Base-by-base conservation (phyloP, 1,284 basidiomycete species). In the Papiliotrema terrestris region DNA sequence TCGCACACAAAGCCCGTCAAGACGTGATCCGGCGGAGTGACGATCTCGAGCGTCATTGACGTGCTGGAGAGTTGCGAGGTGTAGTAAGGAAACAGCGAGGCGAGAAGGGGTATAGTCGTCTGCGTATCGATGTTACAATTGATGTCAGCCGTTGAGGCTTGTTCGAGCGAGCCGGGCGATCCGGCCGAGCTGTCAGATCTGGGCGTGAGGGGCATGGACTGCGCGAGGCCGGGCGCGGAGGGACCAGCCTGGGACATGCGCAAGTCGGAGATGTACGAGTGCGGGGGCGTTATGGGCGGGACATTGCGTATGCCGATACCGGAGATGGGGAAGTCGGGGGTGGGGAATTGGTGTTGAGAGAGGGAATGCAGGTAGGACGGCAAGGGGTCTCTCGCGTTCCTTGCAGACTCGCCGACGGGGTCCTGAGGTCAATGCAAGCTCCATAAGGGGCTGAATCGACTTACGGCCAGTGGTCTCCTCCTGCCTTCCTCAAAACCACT, bases 401-500 rank as follows among this genome's bases (percentile, higher is more conserved):
- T 65, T 68, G 67, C 60, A 62, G 71, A 67, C 69, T 65, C 65
- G 61, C 61, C 68, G 64, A 64, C 66, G 56, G 61, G 62, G 56
- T 64, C 66, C 52, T 54, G 20, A 42, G 32, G 26, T 48, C 38
- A 59, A 29, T 45, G 3, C 35, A 19, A 19, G 42, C 3, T 36
- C 29, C 22, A 8, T 23, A 15, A 14, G 37, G 46, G 42, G 2
- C 22, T 20, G 8, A 32, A 32, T 14, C 9, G 6, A 69, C 69
- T 65, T 54, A 71, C 72, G 61, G 61, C 59, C 58, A 66, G 69
- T 65, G 70, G 65, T 66, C 68, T 75, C 72, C 74, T 74, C 72
- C 73, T 74, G 72, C 74, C 68, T 63, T 70, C 74, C 67, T 77
- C 75, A 77, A 76, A 76, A 69, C 75, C 75, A 77, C 71, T 67